A percentile compares a stretch with the other conserved stretches of the same genome.
Evolutionary conservation across 371 early-diverging fungal species (phyloP).

Genomic region (Conidiobolus coronatus): DNA sequence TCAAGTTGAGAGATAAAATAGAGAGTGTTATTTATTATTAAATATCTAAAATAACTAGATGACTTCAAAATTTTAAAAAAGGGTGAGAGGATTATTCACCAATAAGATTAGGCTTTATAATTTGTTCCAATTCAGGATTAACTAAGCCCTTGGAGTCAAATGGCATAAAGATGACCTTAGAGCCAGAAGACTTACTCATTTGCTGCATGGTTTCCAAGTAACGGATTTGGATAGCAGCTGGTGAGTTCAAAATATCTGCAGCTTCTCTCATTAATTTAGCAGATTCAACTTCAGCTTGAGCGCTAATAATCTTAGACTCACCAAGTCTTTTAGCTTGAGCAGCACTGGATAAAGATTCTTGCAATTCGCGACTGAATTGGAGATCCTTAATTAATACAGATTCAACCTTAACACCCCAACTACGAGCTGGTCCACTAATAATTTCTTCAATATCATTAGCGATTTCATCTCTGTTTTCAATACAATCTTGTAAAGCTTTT

Average conservation of each 20-base stretch:
- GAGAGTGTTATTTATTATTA: too few relatives aligned
- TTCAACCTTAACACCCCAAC: slow-evolving; percentile 15
- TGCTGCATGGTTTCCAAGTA: slow-evolving; percentile 64
- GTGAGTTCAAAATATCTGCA: slow-evolving; percentile 24
- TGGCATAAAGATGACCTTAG: slow-evolving; percentile 48
- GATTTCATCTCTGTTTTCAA: slow-evolving; percentile 71
- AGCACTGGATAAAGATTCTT: slow-evolving; percentile 67
- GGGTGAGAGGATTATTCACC: too few relatives aligned
- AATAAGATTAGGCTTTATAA: too few relatives aligned
- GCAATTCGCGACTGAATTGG: slow-evolving; percentile 44
- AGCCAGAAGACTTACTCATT: slow-evolving; percentile 35
- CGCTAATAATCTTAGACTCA: slow-evolving; percentile 72
- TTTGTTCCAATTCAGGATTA: background rate
- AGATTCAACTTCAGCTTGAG: slow-evolving; percentile 73
- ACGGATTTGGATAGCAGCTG: slow-evolving; percentile 42
- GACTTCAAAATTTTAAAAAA: too few relatives aligned
- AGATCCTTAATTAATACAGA: slow-evolving; percentile 65
- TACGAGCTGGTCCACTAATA: slow-evolving; percentile 15
- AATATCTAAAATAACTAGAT: too few relatives aligned
- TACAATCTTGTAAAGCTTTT: slow-evolving; percentile 35
- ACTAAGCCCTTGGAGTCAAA: background rate
- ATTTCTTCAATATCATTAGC: slow-evolving; percentile 57
- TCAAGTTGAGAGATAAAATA: too few relatives aligned
- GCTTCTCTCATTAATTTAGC: slow-evolving; percentile 88
- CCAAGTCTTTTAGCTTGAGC: slow-evolving; percentile 52